Evolutionary conservation across 305 asterid genomes (phyloP).

Genomic region (Solanum hybrid): DNA sequence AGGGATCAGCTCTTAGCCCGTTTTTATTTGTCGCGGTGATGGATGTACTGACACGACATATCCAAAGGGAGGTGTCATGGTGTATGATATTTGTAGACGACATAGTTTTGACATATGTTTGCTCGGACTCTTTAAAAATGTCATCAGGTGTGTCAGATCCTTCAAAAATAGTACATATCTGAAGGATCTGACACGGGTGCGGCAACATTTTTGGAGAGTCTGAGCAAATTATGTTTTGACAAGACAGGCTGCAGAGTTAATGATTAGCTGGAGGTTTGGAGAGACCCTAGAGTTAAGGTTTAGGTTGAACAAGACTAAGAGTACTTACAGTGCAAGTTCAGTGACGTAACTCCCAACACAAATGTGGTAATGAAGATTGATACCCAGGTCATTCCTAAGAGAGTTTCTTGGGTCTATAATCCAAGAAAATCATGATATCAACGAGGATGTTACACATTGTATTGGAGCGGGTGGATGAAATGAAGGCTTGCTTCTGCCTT

Average conservation of each 20-base stretch:
- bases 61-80: not conserved
- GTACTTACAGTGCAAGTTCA: not conserved
- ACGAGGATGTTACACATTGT: not conserved
- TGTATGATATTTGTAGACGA: not conserved
- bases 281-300: not conserved
- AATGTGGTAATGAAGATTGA: no score
- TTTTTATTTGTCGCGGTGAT: not conserved
- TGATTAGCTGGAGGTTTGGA: not conserved
- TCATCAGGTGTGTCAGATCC: not conserved
- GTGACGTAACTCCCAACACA: not conserved
- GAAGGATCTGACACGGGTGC: not conserved
- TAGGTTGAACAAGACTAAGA: not conserved
- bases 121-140: not conserved
- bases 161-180: not conserved
- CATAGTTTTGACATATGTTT: no score
- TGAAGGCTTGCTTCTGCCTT: not conserved
- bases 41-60: not conserved
- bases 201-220: not conserved
- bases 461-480: not conserved
- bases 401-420: not conserved
- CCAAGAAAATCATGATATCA: not conserved
- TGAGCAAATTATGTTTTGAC: not conserved
- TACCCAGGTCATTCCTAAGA: not conserved
- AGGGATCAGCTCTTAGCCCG: not conserved
- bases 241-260: not conserved